Base-by-base conservation (phyloP, 495 filamentous ascomycete species). In the Lichina pygmaea region DNA sequence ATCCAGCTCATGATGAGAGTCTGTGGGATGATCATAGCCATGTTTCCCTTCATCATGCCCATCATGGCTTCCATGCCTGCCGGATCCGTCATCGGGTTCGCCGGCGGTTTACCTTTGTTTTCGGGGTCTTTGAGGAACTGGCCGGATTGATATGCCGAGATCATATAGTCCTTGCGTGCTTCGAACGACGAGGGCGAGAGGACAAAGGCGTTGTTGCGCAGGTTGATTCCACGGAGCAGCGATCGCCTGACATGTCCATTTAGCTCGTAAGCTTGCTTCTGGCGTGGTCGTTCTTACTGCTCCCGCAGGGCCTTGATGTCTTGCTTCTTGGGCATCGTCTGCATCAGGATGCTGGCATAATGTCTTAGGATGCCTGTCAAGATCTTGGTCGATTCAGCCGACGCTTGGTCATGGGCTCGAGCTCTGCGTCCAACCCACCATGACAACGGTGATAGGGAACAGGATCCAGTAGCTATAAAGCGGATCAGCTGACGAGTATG, bases 1-100 rank as follows among this genome's bases (percentile, higher is more conserved):
- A 97, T 94, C 89, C 89, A 97, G 45, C 89, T 83, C 89, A 97
- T 97, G 51, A 95, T 95, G 59, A 95, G 60, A 5, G 86, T 95
- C 59, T 97, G 92, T 42, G 89, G 91, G 38, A 97, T 83, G 69
- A 97, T 95, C 89, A 93, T 95, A 51, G 86, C 85, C 82, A 97
- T 93, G 55, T 97, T 93, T 44, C 84, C 84, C 73, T 94, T 97
- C 75, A 95, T 81, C 84, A 92, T 92, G 47, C 86, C 86, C 89
- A 95, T 95, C 86, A 95, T 94, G 47, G 81, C 85, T 56, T 95
- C 91, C 91, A 95, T 97, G 43, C 81, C 84, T 43, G 76, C 79
- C n/a, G 89, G 89, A 60, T 97, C 89, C 34, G 77, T 79, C 81
- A 95, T 86, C 15, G 91, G 89, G 60, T 97, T 95, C 44, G 81